Evolutionary conservation across 306 rosid genomes (phyloP), one percentile per base, ranked within the genome.

Genomic region (Castanospermum australe): DNA sequence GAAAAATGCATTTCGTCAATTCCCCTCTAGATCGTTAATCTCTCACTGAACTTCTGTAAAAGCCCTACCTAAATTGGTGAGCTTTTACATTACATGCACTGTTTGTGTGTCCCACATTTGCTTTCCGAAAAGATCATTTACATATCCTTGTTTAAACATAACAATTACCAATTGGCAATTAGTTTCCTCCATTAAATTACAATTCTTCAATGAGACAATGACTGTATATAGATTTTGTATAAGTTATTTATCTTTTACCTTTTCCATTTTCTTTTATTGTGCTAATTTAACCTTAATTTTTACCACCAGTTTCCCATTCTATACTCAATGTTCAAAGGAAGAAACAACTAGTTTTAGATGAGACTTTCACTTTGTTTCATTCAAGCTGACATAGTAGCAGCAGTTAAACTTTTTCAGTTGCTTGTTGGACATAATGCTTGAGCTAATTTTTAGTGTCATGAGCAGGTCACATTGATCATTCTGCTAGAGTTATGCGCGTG

Each of bases 391-490:
- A 50, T 20, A 48, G 38, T 33, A 6, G 44, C 35, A 12, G 73
- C 30, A 32, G 12, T 30, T 55, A 1, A 22, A 44, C 18, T 52
- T 68, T 41, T 33, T 35, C n/a, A 13, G 59, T 82, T 71, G 32
- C 14, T 66, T 35, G n/a, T 67, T 39, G 22, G 63, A 50, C 15
- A 67, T 14, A 41, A 39, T 44, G 60, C 13, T 39, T 12, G 69
- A 70, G 15, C 71, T 81, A 69, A 63, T 70, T 44, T 79, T 48
- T 32, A 14, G 9, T 75, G 74, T 36, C 21, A 78, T 78, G 48
- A 76, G 35, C 90, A 93, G 97, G 96, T 39, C 94, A 88, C 76
- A 93, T 93, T 67, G 96, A 93, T 85, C 97, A 93, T 82, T 93
- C 97, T 30, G 93, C 91, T 18, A 87, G 97, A 79, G 94, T 93